phyloP scores from a whole-genome alignment of 768 basidiomycete species.

The Tylopilus rubrobrunneus region DNA sequence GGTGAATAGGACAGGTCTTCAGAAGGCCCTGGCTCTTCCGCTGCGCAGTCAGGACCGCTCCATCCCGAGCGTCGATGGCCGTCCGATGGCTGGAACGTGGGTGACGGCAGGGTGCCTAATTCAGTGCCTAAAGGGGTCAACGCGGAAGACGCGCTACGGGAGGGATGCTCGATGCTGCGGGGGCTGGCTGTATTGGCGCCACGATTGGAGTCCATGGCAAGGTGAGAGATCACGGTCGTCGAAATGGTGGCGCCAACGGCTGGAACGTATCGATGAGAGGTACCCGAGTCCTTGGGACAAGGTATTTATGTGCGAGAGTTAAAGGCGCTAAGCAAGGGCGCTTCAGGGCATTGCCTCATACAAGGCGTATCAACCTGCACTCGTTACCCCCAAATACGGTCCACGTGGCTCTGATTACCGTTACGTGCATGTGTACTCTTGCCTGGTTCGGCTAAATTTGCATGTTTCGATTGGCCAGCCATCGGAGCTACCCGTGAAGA shows the following conservation, averaged over 20 bases:
- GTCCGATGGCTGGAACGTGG: slow-evolving; percentile 17
- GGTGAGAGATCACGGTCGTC: not conserved
- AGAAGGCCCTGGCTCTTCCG: slow-evolving; percentile 16
- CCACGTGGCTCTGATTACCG: too few relatives aligned
- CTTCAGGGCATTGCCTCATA: not conserved
- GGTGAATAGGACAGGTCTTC: slow-evolving; percentile 29
- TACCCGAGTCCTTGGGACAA: too few relatives aligned
- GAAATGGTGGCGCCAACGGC: not conserved
- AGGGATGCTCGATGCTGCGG: not conserved
- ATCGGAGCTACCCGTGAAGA: not conserved
- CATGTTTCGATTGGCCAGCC: not conserved
- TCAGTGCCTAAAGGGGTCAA: slow-evolving; percentile 40
- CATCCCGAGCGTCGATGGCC: not conserved
- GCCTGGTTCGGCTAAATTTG: not conserved
- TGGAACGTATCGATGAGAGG: too few relatives aligned
- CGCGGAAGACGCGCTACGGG: slow-evolving; percentile 46
- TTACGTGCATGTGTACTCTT: not conserved
- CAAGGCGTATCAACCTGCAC: not conserved
- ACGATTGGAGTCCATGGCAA: slow-evolving; percentile 6
- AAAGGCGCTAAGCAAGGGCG: not conserved
- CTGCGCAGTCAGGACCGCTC: not conserved
- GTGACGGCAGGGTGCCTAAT: slow-evolving; percentile 29
- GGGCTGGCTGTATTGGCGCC: not conserved
- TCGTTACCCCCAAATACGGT: too few relatives aligned
- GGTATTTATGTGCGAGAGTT: too few relatives aligned